Evolutionary conservation across 75 land plant species (phyloP), one percentile per base, ranked within the genome.

Genomic region (Chamaecyparis obtusa): DNA sequence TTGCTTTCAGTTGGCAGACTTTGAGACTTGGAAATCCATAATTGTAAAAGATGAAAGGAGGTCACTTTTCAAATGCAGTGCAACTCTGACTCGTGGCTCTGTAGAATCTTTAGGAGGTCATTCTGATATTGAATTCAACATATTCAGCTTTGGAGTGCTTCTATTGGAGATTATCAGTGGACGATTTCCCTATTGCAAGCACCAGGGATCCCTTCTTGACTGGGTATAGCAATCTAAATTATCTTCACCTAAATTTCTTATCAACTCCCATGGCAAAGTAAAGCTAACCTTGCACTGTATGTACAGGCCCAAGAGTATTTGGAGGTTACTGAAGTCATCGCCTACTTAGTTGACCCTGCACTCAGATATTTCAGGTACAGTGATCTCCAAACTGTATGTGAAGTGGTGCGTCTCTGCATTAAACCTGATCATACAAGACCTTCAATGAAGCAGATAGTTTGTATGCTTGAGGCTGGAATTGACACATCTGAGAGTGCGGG

Each of bases 101-200:
- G 85, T 88, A 83, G 91, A 88, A 72, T 87, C 92, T 32, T 37
- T 88, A 5, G 97, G 89, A 78, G 88, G 88, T 3, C 80, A 91
- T 71, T 89, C 92, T 51, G 95, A 98, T 88, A 87, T 98, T 36
- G 94, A 95, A 27, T 92, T 92, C 37, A 98, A 96, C 86, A 79
- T 92, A 13, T 93, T 90, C 86, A 92, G 95, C 14, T 98, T 98
- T 89, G 99, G 99, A 17, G 91, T 98, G 4, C 93, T 98, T 39
- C 82, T 98, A 79, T 88, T 98, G 85, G 99, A 98, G 87, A 90
- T 94, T 46, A 86, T 98, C 55, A 96, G 94, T 85, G 99, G 99
- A 6, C 91, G 98, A 82, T 92, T 93, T 86, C 92, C 97, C 60
- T 93, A 90, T 84, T 91, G 90, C 89, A 92, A 96, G 83, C 93